phyloP scores from a whole-genome alignment of 73 alveolate genomes.

The Halteria grandinella region DNA sequence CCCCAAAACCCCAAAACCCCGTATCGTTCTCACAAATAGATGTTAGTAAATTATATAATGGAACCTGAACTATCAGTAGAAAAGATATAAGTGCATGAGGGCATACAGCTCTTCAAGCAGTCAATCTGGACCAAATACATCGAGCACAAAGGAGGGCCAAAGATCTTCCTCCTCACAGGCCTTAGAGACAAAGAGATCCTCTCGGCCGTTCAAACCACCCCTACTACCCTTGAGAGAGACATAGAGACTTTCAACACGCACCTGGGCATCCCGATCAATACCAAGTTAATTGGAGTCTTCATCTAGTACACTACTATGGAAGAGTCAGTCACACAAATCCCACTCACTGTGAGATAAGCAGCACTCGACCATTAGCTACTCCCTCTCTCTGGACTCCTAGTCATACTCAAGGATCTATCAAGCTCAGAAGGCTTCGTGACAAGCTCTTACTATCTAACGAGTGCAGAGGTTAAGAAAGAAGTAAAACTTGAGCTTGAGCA shows the following conservation, averaged over 20 bases:
- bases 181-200: slow-evolving; percentile 51
- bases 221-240: not conserved
- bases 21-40: too few species aligned
- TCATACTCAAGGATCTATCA: not conserved
- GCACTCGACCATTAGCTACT: not conserved
- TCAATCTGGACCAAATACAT: slow-evolving; percentile 34
- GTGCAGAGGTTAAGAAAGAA: not conserved
- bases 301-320: slow-evolving; percentile 7
- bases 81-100: slow-evolving; percentile 46
- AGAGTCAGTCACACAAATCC: not conserved
- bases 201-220: slow-evolving; percentile 7
- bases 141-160: not conserved
- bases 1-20: too few species aligned
- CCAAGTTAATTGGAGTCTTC: slow-evolving; percentile 30
- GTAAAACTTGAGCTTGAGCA: slow-evolving; percentile 18
- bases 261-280: slow-evolving; percentile 16
- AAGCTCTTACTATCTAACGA: not conserved
- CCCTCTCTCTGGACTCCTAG: not conserved
- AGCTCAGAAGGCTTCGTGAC: not conserved
- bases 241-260: slow-evolving; percentile 11
- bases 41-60: not conserved
- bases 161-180: slow-evolving; percentile 19
- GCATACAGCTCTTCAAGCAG: slow-evolving; percentile 11
- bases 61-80: slow-evolving; percentile 33
- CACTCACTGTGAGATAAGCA: not conserved